Evolutionary conservation across 192 early-diverging fungal genomes (phyloP), one percentile per base, ranked within the genome.

Genomic region (Rhizoclosmatium globosum): DNA sequence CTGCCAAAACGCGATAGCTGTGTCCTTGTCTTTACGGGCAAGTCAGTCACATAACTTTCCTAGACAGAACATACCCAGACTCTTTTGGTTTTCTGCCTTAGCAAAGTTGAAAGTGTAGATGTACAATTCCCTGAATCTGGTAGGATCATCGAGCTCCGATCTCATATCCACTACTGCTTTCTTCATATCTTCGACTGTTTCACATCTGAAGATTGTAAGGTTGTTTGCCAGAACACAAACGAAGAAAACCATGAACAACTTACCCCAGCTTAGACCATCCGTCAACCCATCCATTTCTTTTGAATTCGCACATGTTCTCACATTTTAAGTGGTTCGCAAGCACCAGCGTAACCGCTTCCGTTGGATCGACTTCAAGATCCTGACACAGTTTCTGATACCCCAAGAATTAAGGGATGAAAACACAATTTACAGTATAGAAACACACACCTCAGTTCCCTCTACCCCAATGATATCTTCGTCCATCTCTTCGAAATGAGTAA

Each of bases 21-120:
- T 87, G n/a, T 93, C 94, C 60, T 93, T 73, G 48, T 86, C 93
- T 94, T 74, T 3, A 21, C 19, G n/a, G 13, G 62, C 6, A 64
- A 64, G 13, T 23, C 62, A 31, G 19, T 64, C 15, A 39, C 13
- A n/a, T 39, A 39, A 23, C 2, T 58, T 7, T 11, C 53, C 7
- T 7, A 65, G 80, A 82, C 31, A 31, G 31, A 31, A 31, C 21
- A 42, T 87, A 93, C 92, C 84, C 66, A 95, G 79, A 82, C 90
- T 92, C 85, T 92, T 93, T 86, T 95, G 94, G 65, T 87, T 88
- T 44, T 90, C 90, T 62, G 80, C 68, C 66, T 85, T 67, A 2
- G 92, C 94, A 83, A 95, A 94, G n/a, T 85, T 79, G 77, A 95
- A 95, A 7, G 94, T 85, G 84, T 90, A 95, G 21, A 87, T 78